Percentiles rank a stretch among this genome's conserved stretches.
Conservation (phyloP, 352 stramenopile genomes). For the Phytophthora chlamydospora region DNA sequence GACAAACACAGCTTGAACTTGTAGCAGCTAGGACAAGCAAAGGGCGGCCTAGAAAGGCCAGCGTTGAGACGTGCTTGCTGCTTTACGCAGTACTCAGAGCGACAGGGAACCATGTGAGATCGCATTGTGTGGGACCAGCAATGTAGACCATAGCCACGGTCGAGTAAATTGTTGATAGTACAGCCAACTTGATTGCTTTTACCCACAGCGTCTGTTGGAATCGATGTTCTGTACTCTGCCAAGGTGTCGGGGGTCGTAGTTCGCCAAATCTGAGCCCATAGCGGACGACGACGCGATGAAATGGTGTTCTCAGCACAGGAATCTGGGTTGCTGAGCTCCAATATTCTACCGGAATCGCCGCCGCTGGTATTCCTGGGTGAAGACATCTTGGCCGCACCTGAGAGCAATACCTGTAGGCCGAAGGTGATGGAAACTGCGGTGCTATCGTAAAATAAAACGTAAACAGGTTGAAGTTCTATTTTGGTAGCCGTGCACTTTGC, state of each 20-base stretch:
- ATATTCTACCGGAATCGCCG: background rate
- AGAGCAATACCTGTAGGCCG: too few species aligned
- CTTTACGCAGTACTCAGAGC: too few species aligned
- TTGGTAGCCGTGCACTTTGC: background rate
- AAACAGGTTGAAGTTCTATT: slow-evolving; percentile 4
- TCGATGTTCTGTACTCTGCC: background rate
- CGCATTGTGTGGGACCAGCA: too few species aligned
- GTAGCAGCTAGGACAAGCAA: background rate
- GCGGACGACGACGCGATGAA: background rate
- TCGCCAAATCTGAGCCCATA: background rate
- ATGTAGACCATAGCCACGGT: too few species aligned
- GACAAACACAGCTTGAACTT: slow-evolving; percentile 7
- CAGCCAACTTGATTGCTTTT: background rate
- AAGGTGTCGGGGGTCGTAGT: background rate
- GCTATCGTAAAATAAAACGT: background rate
- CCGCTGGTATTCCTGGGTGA: background rate
- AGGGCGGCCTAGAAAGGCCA: background rate
- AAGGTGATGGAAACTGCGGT: too few species aligned
- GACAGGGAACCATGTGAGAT: too few species aligned
- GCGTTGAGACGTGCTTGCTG: background rate
- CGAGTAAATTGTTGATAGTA: too few species aligned
- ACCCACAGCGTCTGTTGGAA: background rate
- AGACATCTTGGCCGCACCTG: too few species aligned
- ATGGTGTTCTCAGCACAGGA: background rate
- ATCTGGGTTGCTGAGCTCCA: background rate